phyloP scores from a whole-genome alignment of 2,329 filamentous ascomycete species.

The Penicillium brasilianum region DNA sequence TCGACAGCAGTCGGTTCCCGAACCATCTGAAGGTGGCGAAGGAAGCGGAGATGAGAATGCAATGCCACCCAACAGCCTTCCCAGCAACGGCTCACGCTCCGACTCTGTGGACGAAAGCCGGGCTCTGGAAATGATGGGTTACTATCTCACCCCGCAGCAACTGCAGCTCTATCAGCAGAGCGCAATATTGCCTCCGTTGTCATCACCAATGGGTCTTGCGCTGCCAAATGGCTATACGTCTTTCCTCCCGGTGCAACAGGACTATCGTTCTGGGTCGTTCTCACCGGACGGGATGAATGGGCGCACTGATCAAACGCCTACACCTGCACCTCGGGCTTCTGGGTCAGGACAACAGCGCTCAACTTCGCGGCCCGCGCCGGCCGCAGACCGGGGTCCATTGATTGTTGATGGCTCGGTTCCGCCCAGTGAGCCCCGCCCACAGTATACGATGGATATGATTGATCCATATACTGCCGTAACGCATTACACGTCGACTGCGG shows the following conservation, averaged over 20 bases:
- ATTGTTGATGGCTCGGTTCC: slow-evolving; percentile 55
- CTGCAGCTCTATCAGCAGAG: slow-evolving; percentile 48
- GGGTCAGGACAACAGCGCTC: slow-evolving; percentile 30
- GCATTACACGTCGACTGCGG: slow-evolving; percentile 49
- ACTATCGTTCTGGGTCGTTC: slow-evolving; percentile 39
- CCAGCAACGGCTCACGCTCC: slow-evolving; percentile 39
- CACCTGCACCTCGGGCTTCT: slow-evolving; percentile 27
- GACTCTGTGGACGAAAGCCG: slow-evolving; percentile 46
- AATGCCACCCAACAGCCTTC: slow-evolving; percentile 40
- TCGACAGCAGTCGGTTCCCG: slow-evolving; percentile 39
- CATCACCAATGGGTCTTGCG: slow-evolving; percentile 44
- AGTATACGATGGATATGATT: slow-evolving; percentile 40
- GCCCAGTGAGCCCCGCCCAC: slow-evolving; percentile 42
- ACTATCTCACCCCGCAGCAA: slow-evolving; percentile 53
- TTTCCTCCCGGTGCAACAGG: slow-evolving; percentile 38
- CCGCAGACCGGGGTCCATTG: slow-evolving; percentile 47
- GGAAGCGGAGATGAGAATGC: slow-evolving; percentile 41
- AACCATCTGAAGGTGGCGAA: slow-evolving; percentile 40
- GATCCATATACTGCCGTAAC: slow-evolving; percentile 45
- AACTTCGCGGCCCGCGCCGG: slow-evolving; percentile 34
- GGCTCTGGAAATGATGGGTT: slow-evolving; percentile 52
- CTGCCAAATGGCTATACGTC: slow-evolving; percentile 48
- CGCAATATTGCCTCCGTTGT: slow-evolving; percentile 43
- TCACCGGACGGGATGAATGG: slow-evolving; percentile 32
- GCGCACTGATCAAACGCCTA: slow-evolving; percentile 32